Base-by-base conservation (phyloP, 345 rosid genomes). In the Citrus reticulata region DNA sequence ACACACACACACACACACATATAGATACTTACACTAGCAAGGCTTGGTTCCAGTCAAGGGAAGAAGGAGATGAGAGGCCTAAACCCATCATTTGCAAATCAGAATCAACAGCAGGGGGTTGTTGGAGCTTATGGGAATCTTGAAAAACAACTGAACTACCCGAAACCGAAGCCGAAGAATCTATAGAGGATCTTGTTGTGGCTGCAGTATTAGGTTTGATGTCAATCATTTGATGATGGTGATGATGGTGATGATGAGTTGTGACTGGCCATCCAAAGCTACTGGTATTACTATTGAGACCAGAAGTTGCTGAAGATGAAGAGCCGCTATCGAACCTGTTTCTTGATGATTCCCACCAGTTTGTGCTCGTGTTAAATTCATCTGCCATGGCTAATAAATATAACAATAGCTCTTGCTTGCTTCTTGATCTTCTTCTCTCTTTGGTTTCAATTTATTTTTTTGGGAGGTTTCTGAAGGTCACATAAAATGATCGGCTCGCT, bases 31-130 rank as follows among this genome's bases (percentile, higher is more conserved):
- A 96, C 99, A 46, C 51, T 46, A 93, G 77, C 75, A 94, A 84
- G n/a, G 93, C 75, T 77, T 90, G 97, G 76, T 91, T 92, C 98
- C 99, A 94, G 40, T 94, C 97, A 81, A 91, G 80, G 88, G 91
- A 83, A 51, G 91, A 83, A 51, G 86, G 99, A 2, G 97, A 90
- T 73, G 99, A 90, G 66, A 96, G 94, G 59, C 94, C 97, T 82
- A 96, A 78, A 42, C 91, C 92, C 94, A 96, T 96, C 93, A 94
- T 88, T 29, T 94, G 94, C 65, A 90, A 85, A 39, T 85, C 91
- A 37, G 80, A 82, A 3, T 80, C 77, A 71, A 62, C 65, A 46
- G 78, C 81, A 64, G 82, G 76, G 22, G 74, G 80, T 16, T 79
- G 81, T 35, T 89, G 91, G 70, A 84, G 87, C 75, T 86, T 85